phyloP scores from a whole-genome alignment of 495 filamentous ascomycete genomes.

The Darksidea phi region DNA sequence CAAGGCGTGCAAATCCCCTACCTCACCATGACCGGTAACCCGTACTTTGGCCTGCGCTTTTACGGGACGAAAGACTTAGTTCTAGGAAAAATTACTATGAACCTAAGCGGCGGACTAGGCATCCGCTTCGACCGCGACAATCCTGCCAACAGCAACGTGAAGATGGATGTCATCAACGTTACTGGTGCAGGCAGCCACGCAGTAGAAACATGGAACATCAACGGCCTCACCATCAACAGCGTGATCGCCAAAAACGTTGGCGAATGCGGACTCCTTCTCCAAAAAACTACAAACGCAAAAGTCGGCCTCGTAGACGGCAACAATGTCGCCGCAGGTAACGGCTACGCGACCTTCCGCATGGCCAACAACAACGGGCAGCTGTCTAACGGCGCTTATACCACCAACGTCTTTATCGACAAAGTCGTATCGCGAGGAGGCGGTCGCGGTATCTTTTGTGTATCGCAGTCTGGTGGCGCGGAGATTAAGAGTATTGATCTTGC shows the following conservation, averaged over 20 bases:
- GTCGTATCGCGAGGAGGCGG: conserved; percentile 51
- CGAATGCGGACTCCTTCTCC: conserved; percentile 49
- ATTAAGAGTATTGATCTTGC: conserved; percentile 46
- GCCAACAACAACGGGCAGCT: conserved; percentile 49
- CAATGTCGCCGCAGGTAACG: conserved; percentile 47
- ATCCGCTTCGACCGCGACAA: conserved; percentile 51
- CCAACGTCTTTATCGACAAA: conserved; percentile 48
- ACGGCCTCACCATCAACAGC: conserved; percentile 44
- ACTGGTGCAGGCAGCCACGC: conserved; percentile 48
- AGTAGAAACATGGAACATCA: conserved; percentile 52
- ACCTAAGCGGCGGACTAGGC: conserved; percentile 48
- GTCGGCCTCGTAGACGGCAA: conserved; percentile 50
- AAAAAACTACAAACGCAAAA: conserved; percentile 46
- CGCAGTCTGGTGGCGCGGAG: conserved; percentile 46
- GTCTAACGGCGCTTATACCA: conserved; percentile 44
- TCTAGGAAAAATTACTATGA: conserved; percentile 48
- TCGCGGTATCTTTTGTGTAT: conserved; percentile 51
- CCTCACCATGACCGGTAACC: conserved; percentile 49
- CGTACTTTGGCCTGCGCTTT: conserved; percentile 51
- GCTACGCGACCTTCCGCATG: conserved; percentile 50
- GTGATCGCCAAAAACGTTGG: conserved; percentile 49
- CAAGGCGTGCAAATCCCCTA: conserved; percentile 47
- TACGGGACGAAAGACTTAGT: conserved; percentile 44
- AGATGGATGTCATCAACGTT: conserved; percentile 47
- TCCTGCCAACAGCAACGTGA: conserved; percentile 47